Base-by-base conservation (phyloP, 805 yeast genomes). In the Saccharomycopsis sp. region DNA sequence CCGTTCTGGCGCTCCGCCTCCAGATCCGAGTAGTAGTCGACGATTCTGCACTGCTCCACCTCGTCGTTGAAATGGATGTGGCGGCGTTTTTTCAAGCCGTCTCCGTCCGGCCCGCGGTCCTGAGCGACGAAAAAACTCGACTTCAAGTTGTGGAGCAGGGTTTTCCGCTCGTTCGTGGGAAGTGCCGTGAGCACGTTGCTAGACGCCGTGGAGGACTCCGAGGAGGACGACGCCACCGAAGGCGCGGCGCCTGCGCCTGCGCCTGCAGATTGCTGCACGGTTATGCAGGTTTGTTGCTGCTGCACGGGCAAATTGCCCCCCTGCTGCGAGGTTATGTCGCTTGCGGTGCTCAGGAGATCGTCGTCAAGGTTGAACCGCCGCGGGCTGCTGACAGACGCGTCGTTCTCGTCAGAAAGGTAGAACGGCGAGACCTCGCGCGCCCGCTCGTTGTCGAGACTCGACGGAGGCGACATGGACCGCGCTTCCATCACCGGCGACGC, bases 61-160 rank as follows among this genome's bases (percentile, higher is more conserved):
- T 91, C 83, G 68, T 90, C 95, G 69, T 87, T 94, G 73, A 94
- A 94, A 71, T 91, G 98, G 61, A 94, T 91, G 64, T 81, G 96
- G 61, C 95, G 81, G 63, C 54, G 47, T 24, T 64, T 61, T 34
- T 64, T 66, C 23, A 54, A 57, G 46, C 56, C 52, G 34, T 53
- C 37, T 14, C 57, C 59, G 37, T 12, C 37, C 5, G 37, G 12
- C 15, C 44, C 34, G 23, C 55, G 41, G 18, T 50, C 44, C 2
- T 44, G 21, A 46, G 61, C 54, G 12, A 56, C 59, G 3, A 58
- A 40, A 53, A 59, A 54, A 54, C 62, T 59, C 5, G 60, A 59
- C 18, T 59, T 61, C 24, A 59, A 53, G 18, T 14, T 40, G 14
- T 58, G 52, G 16, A 44, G 48, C 18, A 20, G 16, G 7, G 16